Conservation (phyloP, 2,329 filamentous ascomycete species). For the Periconia macrospinosa region DNA sequence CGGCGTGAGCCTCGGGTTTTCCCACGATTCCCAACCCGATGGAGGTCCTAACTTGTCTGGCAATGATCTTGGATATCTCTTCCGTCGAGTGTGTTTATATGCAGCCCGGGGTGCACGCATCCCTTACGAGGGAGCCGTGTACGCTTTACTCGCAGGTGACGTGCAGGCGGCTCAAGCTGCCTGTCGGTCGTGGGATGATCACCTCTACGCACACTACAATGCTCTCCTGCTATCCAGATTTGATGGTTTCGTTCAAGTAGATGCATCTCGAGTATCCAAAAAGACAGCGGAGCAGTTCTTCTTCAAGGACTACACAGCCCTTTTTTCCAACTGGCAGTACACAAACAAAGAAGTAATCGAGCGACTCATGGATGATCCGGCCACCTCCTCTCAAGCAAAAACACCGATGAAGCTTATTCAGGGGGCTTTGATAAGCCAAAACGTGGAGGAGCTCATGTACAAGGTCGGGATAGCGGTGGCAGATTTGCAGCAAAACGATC, state of each 20-base stretch:
- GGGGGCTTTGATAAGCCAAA: constrained; percentile 70
- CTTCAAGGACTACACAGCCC: constrained; percentile 66
- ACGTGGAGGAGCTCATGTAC: constrained; percentile 48
- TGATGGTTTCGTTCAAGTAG: constrained; percentile 66
- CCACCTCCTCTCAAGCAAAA: constrained; percentile 61
- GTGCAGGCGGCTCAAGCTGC: constrained; percentile 74
- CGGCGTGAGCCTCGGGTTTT: constrained; percentile 76
- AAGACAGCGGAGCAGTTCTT: constrained; percentile 62
- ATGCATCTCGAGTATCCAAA: constrained; percentile 56
- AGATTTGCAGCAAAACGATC: constrained; percentile 35
- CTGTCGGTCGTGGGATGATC: constrained; percentile 81
- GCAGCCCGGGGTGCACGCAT: constrained; percentile 71
- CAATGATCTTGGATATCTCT: constrained; percentile 55
- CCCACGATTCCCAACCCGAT: constrained; percentile 54
- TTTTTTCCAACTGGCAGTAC: constrained; percentile 59
- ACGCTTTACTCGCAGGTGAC: constrained; percentile 87
- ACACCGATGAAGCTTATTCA: constrained; percentile 75
- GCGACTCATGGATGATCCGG: constrained; percentile 59
- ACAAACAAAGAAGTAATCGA: constrained; percentile 61
- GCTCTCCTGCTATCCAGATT: constrained; percentile 80
- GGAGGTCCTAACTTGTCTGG: constrained; percentile 43
- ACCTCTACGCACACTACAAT: constrained; percentile 85
- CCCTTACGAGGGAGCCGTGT: constrained; percentile 85
- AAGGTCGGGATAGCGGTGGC: constrained; percentile 49
- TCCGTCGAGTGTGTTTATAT: constrained; percentile 76